Conservation (phyloP, 129 eudicot species). For the Escallonia herrerae region DNA sequence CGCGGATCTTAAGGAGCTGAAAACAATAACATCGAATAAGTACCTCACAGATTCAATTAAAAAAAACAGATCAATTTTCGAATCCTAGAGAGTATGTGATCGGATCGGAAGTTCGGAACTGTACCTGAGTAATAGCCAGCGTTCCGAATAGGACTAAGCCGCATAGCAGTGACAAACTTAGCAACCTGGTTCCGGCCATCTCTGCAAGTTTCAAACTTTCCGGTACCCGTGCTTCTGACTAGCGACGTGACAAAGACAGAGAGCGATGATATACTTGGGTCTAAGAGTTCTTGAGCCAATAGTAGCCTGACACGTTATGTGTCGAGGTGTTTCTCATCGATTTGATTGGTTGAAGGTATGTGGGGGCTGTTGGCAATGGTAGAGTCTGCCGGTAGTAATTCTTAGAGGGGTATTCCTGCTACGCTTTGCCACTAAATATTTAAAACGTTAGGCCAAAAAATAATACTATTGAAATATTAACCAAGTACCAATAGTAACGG, state of each 20-base stretch:
- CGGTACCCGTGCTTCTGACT: background rate
- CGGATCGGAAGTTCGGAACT: background rate
- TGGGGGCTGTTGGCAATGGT: too few species aligned
- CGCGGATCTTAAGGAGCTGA: too few species aligned
- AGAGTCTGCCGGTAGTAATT: too few species aligned
- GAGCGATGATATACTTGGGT: background rate
- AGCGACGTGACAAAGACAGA: background rate
- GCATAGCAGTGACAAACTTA: constrained; percentile 28
- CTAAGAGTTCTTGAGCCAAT: background rate
- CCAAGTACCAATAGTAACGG: too few species aligned
- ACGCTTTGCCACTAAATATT: too few species aligned
- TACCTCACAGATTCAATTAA: too few species aligned
- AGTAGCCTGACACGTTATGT: background rate
- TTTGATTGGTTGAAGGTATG: background rate
- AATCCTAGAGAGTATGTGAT: constrained; percentile 7
- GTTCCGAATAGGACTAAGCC: constrained; percentile 39
- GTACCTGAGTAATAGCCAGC: constrained; percentile 46
- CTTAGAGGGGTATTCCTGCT: too few species aligned
- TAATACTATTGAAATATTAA: too few species aligned
- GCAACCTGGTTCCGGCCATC: constrained; percentile 24
- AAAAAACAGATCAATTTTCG: too few species aligned
- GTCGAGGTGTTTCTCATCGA: background rate
- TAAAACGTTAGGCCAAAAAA: too few species aligned
- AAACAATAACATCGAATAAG: too few species aligned
- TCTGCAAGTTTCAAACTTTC: background rate